Evolutionary conservation across 345 rosid species (phyloP).

Genomic region (Moringa oleifera): DNA sequence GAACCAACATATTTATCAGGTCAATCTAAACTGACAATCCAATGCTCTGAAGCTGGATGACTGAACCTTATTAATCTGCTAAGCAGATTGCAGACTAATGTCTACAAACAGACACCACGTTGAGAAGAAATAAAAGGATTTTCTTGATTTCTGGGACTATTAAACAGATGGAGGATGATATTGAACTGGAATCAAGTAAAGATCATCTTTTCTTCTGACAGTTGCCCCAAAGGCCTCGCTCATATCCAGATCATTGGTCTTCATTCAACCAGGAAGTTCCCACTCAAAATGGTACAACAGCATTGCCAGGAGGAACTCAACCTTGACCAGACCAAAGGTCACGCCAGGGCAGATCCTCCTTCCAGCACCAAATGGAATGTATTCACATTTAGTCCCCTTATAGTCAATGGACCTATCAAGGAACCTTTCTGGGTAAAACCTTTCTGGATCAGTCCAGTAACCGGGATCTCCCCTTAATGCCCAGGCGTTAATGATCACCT

Average conservation of each 20-base stretch:
- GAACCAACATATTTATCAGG: too few species aligned
- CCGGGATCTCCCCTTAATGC: constrained; percentile 27
- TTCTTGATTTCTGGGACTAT: too few species aligned
- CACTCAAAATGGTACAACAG: constrained; percentile 42
- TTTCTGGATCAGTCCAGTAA: constrained; percentile 31
- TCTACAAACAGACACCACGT: too few species aligned
- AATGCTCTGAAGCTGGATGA: too few species aligned
- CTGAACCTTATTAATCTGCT: too few species aligned
- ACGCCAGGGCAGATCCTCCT: constrained; percentile 30
- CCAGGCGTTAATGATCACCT: constrained; percentile 32
- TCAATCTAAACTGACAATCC: too few species aligned
- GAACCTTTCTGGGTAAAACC: constrained; percentile 27
- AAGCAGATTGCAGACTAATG: too few species aligned
- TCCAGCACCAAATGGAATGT: constrained; percentile 30
- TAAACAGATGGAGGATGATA: not conserved
- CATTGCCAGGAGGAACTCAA: constrained; percentile 20
- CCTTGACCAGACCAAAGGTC: constrained; percentile 8
- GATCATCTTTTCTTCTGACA: constrained; percentile 15
- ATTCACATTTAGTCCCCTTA: constrained; percentile 14
- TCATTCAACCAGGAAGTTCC: constrained; percentile 28
- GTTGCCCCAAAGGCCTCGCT: constrained; percentile 25
- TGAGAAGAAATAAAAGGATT: too few species aligned
- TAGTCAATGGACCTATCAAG: constrained; percentile 6
- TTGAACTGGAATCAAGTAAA: constrained; percentile 11
- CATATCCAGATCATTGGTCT: constrained; percentile 33